Conservation (phyloP, 345 rosid genomes). For the Streptanthus diversifolius region DNA sequence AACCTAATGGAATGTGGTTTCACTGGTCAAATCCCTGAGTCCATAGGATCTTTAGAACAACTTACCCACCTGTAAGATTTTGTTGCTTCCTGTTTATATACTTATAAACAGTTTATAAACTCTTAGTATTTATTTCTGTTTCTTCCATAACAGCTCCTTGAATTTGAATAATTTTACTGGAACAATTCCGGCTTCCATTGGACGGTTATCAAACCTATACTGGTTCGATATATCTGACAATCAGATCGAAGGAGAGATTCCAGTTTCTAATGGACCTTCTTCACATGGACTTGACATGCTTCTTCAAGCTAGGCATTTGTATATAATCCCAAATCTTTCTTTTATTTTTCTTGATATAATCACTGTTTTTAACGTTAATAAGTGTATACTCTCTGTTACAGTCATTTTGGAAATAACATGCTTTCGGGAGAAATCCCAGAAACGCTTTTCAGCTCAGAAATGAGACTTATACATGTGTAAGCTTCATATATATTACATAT, state of each 20-base stretch:
- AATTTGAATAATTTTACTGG: constrained; percentile 69
- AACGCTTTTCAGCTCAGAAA: constrained; percentile 54
- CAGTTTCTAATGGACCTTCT: constrained; percentile 58
- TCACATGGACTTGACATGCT: constrained; percentile 79
- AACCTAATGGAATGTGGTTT: constrained; percentile 67
- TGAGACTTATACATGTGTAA: constrained; percentile 75
- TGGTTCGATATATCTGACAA: constrained; percentile 88
- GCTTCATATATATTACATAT: constrained; percentile 11
- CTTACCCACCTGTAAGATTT: constrained; percentile 53
- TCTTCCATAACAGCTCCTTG: constrained; percentile 51
- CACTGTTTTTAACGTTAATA: background rate
- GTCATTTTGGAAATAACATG: constrained; percentile 70
- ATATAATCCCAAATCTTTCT: constrained; percentile 18
- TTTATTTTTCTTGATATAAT: background rate
- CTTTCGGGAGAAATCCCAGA: constrained; percentile 64
- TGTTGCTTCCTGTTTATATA: background rate
- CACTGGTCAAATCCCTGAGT: constrained; percentile 57
- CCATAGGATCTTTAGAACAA: constrained; percentile 52
- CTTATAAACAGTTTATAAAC: background rate
- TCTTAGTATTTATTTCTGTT: background rate
- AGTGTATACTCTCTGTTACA: constrained; percentile 20
- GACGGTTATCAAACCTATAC: constrained; percentile 50
- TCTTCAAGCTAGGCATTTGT: constrained; percentile 66
- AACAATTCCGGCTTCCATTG: constrained; percentile 65
- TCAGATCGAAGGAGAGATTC: constrained; percentile 58